Evolutionary conservation across 768 basidiomycete genomes (phyloP).

Genomic region (Boletus rubropictus): DNA sequence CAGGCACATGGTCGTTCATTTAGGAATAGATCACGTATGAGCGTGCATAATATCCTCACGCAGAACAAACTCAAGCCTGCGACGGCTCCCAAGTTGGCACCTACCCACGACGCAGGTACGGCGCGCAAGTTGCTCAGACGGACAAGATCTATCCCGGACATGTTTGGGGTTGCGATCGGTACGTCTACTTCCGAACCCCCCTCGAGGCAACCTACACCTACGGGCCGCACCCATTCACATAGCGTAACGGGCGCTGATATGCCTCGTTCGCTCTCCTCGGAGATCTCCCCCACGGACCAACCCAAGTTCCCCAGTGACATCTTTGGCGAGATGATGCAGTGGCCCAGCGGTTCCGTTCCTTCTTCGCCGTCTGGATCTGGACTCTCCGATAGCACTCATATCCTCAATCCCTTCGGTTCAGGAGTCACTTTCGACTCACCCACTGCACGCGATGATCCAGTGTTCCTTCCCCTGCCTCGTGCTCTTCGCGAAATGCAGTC

Average conservation of each 20-base stretch:
- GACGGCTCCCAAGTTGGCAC: conserved; percentile 17
- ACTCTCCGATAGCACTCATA: conserved; percentile 22
- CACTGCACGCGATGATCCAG: conserved; percentile 36
- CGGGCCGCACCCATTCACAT: conserved; percentile 67
- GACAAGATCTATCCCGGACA: conserved; percentile 69
- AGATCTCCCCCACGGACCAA: conserved; percentile 21
- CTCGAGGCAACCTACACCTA: conserved; percentile 27
- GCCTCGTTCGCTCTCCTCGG: conserved; percentile 35
- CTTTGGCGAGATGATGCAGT: conserved; percentile 64
- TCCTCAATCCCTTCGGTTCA: conserved; percentile 57
- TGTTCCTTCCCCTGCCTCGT: conserved; percentile 44
- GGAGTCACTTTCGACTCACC: conserved; percentile 61
- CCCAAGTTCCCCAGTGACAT: conserved; percentile 40
- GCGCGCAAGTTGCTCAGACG: conserved; percentile 57
- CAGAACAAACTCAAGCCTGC: conserved; percentile 46
- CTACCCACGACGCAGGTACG: conserved; percentile 29
- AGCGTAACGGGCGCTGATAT: conserved; percentile 72
- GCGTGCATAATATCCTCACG: conserved; percentile 53
- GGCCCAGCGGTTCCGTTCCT: conserved; percentile 35
- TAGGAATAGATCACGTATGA: conserved; percentile 60
- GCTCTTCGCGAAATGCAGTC: conserved; percentile 80
- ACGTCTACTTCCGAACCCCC: conserved; percentile 29
- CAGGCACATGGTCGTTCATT: conserved; percentile 31
- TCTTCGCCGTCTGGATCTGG: conserved; percentile 32
- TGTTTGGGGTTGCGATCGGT: conserved; percentile 26